Percentiles rank a stretch among this genome's conserved stretches.
phyloP scores from a whole-genome alignment of 371 early-diverging fungal genomes.

The Mycotypha africana region DNA sequence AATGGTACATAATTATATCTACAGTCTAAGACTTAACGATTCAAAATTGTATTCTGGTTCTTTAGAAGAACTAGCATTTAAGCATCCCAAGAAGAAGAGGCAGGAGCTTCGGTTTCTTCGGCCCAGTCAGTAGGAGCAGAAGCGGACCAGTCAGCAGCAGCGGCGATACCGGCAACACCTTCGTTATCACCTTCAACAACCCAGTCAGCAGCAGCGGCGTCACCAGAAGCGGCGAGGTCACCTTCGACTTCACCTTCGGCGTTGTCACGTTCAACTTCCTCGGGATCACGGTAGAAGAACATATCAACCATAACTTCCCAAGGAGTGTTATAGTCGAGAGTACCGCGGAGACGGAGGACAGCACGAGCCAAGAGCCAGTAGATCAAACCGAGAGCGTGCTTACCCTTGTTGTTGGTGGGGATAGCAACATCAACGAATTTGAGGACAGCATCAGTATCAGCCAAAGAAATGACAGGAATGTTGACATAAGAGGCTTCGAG shows the following conservation, averaged over 20 bases:
- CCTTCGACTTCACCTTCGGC: slow-evolving; percentile 19
- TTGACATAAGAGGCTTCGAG: slow-evolving; percentile 98
- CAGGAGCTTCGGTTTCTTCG: slow-evolving; percentile 27
- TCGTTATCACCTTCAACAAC: slow-evolving; percentile 31
- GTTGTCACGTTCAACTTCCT: slow-evolving; percentile 81
- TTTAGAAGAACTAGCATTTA: too few relatives aligned
- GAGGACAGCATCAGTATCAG: slow-evolving; percentile 97
- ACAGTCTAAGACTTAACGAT: too few relatives aligned
- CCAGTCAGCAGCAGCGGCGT: slow-evolving; percentile 24
- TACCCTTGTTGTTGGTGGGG: slow-evolving; percentile 99
- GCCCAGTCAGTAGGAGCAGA: slow-evolving; percentile 25
- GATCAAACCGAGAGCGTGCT: slow-evolving; percentile 96
- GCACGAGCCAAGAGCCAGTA: slow-evolving; percentile 98
- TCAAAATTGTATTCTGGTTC: too few relatives aligned
- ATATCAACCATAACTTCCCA: slow-evolving; percentile 98
- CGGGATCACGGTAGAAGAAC: slow-evolving; percentile 96
- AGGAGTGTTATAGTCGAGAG: slow-evolving; percentile 73
- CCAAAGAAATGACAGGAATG: slow-evolving; percentile 99
- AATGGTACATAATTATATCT: too few relatives aligned
- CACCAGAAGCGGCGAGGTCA: slow-evolving; percentile 19
- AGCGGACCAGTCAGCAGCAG: slow-evolving; percentile 33
- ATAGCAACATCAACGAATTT: slow-evolving; percentile 97
- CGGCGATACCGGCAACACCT: slow-evolving; percentile 34
- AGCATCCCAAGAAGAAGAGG: slow-evolving; percentile 29
- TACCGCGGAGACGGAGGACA: slow-evolving; percentile 97